phyloP scores from a whole-genome alignment of 306 rosid genomes.

The Quercus cerris region DNA sequence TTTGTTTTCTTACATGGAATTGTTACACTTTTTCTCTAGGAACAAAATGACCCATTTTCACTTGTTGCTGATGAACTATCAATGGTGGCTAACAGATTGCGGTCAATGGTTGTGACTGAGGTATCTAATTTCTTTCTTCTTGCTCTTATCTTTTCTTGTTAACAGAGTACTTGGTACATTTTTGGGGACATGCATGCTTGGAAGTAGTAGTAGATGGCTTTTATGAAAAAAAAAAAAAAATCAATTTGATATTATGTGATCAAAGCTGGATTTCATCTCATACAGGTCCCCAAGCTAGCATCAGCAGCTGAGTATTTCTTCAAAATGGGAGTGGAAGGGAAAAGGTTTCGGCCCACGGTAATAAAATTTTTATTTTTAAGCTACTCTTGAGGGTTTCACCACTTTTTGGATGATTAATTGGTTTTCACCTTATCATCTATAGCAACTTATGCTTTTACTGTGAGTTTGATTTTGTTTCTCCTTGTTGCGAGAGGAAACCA shows the following conservation, averaged over 20 bases:
- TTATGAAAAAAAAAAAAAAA: not conserved
- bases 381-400: not conserved
- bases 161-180: not conserved
- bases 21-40: conserved; percentile 44
- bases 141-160: conserved; percentile 1
- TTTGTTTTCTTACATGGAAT: conserved; percentile 7
- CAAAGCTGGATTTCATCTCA: conserved; percentile 16
- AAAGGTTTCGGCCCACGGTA: conserved; percentile 97
- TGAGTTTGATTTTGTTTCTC: conserved; percentile 4
- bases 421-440: not conserved
- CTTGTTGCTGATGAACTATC: conserved; percentile 91
- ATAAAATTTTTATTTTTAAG: conserved; percentile 20
- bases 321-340: conserved; percentile 95
- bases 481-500: conserved; percentile 5
- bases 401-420: not conserved
- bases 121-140: conserved; percentile 39
- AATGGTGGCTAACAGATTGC: conserved; percentile 65
- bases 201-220: not conserved
- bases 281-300: conserved; percentile 97
- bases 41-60: conserved; percentile 80
- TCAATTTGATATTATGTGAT: not conserved
- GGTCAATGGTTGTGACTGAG: conserved; percentile 83
- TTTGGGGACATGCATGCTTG: conserved; percentile 6
- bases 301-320: conserved; percentile 92
- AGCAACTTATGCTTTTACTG: not conserved